A percentile compares a stretch with the other conserved stretches of the same genome.
phyloP scores from a whole-genome alignment of 208 protist species.

The Acanthamoeba rhysodes region DNA sequence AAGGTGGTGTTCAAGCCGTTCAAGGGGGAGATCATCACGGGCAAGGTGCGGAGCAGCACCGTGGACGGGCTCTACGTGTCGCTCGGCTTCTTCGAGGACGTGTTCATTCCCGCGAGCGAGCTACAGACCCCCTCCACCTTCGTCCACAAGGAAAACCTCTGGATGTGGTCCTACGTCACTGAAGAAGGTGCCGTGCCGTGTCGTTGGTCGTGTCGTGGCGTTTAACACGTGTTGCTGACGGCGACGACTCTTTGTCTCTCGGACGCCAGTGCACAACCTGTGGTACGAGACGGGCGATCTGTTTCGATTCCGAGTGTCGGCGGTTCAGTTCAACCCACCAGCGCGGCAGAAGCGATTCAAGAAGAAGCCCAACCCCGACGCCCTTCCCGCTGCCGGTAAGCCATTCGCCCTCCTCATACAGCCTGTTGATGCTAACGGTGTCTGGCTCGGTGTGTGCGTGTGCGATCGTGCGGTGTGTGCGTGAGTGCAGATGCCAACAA shows the following conservation, averaged over 20 bases:
- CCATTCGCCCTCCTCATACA: too few species aligned
- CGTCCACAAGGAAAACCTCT: constrained; percentile 49
- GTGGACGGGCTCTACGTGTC: constrained; percentile 39
- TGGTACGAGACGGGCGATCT: background rate
- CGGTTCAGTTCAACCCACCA: constrained; percentile 11
- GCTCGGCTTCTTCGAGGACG: constrained; percentile 74
- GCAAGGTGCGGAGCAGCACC: constrained; percentile 11
- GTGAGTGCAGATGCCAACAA: background rate
- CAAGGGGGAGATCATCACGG: constrained; percentile 66
- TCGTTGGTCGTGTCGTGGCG: too few species aligned
- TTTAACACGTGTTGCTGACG: too few species aligned
- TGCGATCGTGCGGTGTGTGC: background rate
- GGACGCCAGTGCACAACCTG: background rate
- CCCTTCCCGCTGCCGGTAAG: background rate
- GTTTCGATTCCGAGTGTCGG: constrained; percentile 56
- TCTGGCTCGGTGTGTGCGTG: too few species aligned
- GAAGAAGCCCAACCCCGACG: constrained; percentile 47
- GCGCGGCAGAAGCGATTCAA: constrained; percentile 51
- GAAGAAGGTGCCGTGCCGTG: too few species aligned
- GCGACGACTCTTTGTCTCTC: too few species aligned
- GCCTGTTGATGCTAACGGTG: background rate
- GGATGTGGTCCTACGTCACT: constrained; percentile 62
- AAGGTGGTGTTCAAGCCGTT: constrained; percentile 69
- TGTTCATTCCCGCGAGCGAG: constrained; percentile 37
- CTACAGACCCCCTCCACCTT: constrained; percentile 15